phyloP scores from a whole-genome alignment of 2,329 filamentous ascomycete species.

The Colletotrichum spaethianum region DNA sequence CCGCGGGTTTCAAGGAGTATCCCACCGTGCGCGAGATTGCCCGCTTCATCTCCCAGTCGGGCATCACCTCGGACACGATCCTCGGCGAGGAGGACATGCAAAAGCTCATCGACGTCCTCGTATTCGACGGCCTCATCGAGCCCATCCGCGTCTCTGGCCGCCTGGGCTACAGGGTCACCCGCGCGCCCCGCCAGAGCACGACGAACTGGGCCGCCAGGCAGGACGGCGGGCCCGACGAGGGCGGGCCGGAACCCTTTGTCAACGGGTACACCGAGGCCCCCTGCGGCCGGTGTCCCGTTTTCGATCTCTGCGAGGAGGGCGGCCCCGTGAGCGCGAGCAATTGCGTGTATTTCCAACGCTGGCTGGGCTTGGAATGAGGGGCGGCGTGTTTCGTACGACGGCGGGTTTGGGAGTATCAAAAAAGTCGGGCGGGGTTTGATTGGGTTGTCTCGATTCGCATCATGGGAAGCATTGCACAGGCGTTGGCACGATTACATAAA shows the following conservation, averaged over 20 bases:
- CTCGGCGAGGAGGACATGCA: constrained; percentile 83
- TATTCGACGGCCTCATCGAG: constrained; percentile 90
- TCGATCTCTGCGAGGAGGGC: constrained; percentile 91
- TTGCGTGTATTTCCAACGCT: constrained; percentile 92
- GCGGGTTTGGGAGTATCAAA: neutral
- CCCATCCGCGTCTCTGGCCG: constrained; percentile 65
- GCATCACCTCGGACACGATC: constrained; percentile 80
- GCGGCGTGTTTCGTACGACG: neutral
- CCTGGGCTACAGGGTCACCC: constrained; percentile 67
- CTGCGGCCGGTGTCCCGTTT: constrained; percentile 93
- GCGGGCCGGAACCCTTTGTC: constrained; percentile 60
- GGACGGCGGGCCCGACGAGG: constrained; percentile 52
- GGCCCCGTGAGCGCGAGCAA: constrained; percentile 91
- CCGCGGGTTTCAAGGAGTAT: constrained; percentile 81
- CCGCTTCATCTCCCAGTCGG: constrained; percentile 76
- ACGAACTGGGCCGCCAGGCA: constrained; percentile 56
- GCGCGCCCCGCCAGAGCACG: constrained; percentile 61
- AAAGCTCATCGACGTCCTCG: constrained; percentile 88
- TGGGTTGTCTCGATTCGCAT: constrained; percentile 26
- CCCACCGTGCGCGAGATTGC: constrained; percentile 87
- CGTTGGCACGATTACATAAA: constrained; percentile 34
- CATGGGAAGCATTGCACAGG: constrained; percentile 40
- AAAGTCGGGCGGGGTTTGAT: neutral
- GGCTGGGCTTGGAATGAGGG: constrained; percentile 69
- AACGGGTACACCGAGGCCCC: constrained; percentile 91